These are phyloP conservation scores for Cryptococcus sp. DNA, from an alignment of 1,284 basidiomycete genomes.

Conservation along the genomic window DNA sequence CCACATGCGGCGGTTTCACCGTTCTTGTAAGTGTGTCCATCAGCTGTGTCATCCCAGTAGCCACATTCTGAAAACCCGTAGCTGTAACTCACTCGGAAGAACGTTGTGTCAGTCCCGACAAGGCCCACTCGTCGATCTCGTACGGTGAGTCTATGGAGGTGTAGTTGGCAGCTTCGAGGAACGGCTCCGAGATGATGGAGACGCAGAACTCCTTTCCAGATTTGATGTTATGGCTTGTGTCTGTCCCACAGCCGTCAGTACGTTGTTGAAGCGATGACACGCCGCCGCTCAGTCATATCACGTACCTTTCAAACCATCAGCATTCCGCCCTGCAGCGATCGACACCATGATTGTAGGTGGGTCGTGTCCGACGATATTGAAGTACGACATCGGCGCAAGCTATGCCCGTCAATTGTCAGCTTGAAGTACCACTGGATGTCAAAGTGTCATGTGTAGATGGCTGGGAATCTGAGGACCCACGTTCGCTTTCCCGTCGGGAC, in stretches of 20 bases:
- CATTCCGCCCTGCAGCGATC: conserved; percentile 47
- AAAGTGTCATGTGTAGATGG: conserved; percentile 35
- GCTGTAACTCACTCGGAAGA: conserved; percentile 56
- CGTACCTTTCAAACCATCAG: conserved; percentile 33
- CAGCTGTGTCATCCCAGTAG: not conserved
- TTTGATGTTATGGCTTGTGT: conserved; percentile 66
- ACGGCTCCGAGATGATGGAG: conserved; percentile 71
- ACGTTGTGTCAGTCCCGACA: conserved; percentile 65
- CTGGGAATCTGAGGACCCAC: conserved; percentile 51
- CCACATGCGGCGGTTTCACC: conserved; percentile 64
- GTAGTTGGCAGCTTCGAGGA: conserved; percentile 68
- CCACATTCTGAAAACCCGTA: not conserved
- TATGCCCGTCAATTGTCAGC: conserved; percentile 8
- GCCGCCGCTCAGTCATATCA: too few relatives aligned
- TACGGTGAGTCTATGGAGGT: conserved; percentile 65
- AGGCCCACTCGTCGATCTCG: conserved; percentile 65
- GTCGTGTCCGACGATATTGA: conserved; percentile 55
- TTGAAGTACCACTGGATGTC: not conserved
- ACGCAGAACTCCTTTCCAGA: conserved; percentile 67
- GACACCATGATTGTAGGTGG: conserved; percentile 67
- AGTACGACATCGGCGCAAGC: conserved; percentile 49
- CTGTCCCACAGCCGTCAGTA: conserved; percentile 51
- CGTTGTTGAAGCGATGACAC: not conserved
- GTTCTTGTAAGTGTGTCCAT: conserved; percentile 22
- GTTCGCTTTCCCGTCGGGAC: conserved; percentile 59